These are phyloP conservation scores for Talaromyces pinophilus DNA, from an alignment of 2,329 filamentous ascomycete species.

Conservation along the genomic window DNA sequence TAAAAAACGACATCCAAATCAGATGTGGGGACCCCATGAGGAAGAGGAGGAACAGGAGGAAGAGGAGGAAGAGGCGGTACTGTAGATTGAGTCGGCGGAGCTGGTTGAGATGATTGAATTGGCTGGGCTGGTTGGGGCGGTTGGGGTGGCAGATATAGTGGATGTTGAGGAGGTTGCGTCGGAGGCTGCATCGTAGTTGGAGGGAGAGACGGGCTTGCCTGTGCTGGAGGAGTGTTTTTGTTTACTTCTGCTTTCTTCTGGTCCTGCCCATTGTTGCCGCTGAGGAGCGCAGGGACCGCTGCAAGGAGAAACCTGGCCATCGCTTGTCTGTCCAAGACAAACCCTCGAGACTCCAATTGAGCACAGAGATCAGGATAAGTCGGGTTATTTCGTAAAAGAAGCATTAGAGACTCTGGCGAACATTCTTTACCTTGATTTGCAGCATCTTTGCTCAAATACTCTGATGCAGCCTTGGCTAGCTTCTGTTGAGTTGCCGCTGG, in stretches of 20 bases:
- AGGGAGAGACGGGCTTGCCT: not conserved
- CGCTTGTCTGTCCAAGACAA: slow-evolving; percentile 53
- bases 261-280: slow-evolving; percentile 17
- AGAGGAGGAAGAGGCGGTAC: not conserved
- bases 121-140: not conserved
- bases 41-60: slow-evolving; percentile 2
- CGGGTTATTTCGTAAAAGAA: slow-evolving; percentile 55
- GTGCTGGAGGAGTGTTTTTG: not conserved
- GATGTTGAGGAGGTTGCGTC: slow-evolving; percentile 2
- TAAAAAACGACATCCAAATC: not conserved
- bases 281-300: slow-evolving; percentile 32
- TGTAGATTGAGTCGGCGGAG: not conserved
- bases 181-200: not conserved
- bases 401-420: slow-evolving; percentile 44
- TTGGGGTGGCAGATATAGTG: not conserved
- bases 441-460: slow-evolving; percentile 47
- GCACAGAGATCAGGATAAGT: slow-evolving; percentile 59
- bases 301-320: slow-evolving; percentile 55
- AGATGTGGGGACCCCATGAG: slow-evolving; percentile 2
- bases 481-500: slow-evolving; percentile 50
- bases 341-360: slow-evolving; percentile 51
- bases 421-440: slow-evolving; percentile 47
- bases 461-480: slow-evolving; percentile 53
- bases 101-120: not conserved
- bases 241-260: slow-evolving; percentile 12